phyloP scores from a whole-genome alignment of 2,329 filamentous ascomycete genomes.

The Chalaropsis ovoidea region DNA sequence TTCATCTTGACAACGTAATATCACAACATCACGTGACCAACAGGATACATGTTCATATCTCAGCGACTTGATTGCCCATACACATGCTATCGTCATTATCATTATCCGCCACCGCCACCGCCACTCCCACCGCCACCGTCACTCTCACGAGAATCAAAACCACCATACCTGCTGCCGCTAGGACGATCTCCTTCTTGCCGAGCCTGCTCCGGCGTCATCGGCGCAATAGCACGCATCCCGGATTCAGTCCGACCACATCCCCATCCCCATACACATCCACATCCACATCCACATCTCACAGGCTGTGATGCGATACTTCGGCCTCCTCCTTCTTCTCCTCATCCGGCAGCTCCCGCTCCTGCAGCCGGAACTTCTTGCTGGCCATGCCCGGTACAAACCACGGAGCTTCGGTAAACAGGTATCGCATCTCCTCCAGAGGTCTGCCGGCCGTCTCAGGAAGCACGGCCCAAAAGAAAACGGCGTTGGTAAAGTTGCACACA shows the following conservation, averaged over 20 bases:
- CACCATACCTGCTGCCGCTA: background rate
- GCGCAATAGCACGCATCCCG: background rate
- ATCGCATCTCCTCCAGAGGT: conserved; percentile 59
- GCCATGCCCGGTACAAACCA: conserved; percentile 51
- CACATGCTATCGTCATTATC: background rate
- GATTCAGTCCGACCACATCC: background rate
- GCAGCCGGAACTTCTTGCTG: conserved; percentile 34
- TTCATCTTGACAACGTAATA: too few relatives aligned
- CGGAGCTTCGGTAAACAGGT: conserved; percentile 55
- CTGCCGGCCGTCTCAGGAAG: conserved; percentile 56
- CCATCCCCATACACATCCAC: too few relatives aligned
- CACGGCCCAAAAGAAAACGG: conserved; percentile 49
- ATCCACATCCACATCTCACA: background rate
- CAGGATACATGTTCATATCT: background rate
- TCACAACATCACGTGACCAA: background rate
- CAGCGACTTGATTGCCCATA: background rate
- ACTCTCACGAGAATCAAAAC: background rate
- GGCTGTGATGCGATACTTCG: conserved; percentile 11
- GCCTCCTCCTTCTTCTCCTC: conserved; percentile 39
- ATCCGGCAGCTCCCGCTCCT: conserved; percentile 51
- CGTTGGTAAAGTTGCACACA: conserved; percentile 48
- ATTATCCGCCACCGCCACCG: background rate
- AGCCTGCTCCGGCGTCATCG: background rate
- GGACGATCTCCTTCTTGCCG: background rate
- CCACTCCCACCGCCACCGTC: background rate